Evolutionary conservation across 2,329 filamentous ascomycete genomes (phyloP).

Genomic region (Cercospora citrullina): DNA sequence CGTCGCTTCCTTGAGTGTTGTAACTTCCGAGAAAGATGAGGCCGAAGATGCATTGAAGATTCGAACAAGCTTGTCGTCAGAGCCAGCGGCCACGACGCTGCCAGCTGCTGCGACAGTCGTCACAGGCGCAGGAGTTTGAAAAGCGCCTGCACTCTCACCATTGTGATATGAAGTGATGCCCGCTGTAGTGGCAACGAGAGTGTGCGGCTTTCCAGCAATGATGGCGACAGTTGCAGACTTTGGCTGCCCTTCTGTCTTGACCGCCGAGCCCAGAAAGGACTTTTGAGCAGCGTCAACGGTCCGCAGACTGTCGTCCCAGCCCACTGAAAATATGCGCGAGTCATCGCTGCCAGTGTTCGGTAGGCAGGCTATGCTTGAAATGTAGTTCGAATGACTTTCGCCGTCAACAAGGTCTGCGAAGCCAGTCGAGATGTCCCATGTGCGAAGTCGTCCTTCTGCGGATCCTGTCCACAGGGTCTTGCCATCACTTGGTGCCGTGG

Average conservation of each 20-base stretch:
- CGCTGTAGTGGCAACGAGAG: conserved; percentile 55
- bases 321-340: conserved; percentile 73
- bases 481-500: conserved; percentile 58
- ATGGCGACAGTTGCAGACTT: conserved; percentile 66
- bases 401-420: conserved; percentile 72
- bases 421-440: conserved; percentile 76
- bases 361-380: conserved; percentile 69
- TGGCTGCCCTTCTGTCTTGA: conserved; percentile 75
- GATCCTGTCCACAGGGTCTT: conserved; percentile 83
- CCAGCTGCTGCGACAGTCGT: conserved; percentile 70
- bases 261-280: conserved; percentile 69
- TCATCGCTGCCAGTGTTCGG: conserved; percentile 39
- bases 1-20: conserved; percentile 66
- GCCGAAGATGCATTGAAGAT: conserved; percentile 65
- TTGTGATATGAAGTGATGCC: conserved; percentile 62
- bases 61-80: conserved; percentile 70
- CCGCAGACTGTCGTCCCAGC: conserved; percentile 90
- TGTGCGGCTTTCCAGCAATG: conserved; percentile 53
- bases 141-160: conserved; percentile 47
- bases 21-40: conserved; percentile 51
- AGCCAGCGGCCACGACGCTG: conserved; percentile 71
- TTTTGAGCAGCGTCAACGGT: conserved; percentile 72
- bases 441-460: conserved; percentile 83
- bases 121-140: conserved; percentile 60
- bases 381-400: conserved; percentile 79